A percentile compares a stretch with the other conserved stretches of the same genome.
These are phyloP conservation scores for Fusarium denticulatum DNA, from an alignment of 2,329 filamentous ascomycete species.

Conservation along the genomic window DNA sequence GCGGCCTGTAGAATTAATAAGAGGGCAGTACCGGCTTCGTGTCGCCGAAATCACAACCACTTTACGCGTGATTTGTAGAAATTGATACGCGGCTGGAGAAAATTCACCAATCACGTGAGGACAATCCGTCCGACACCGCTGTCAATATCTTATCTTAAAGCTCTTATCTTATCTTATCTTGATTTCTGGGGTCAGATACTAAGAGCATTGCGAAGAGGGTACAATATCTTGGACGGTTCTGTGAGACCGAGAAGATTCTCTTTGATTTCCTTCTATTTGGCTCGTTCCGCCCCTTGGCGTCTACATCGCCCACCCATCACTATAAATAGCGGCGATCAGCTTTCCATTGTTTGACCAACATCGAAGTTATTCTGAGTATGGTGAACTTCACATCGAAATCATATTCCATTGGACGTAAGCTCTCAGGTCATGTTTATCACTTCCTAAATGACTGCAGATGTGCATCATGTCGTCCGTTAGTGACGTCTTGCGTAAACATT, in stretches of 20 bases:
- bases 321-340: too few relatives aligned
- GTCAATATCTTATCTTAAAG: neutral
- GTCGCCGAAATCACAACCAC: neutral
- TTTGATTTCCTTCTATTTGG: neutral
- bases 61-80: constrained; percentile 12
- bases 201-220: too few relatives aligned
- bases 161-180: neutral
- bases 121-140: neutral
- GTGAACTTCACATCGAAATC: neutral
- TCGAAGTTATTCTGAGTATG: neutral
- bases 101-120: constrained; percentile 1
- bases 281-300: neutral
- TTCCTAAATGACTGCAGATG: neutral
- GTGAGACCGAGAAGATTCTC: fast-evolving
- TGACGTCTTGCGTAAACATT: constrained; percentile 13
- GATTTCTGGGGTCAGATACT: neutral
- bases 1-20: fast-evolving
- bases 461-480: neutral
- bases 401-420: neutral
- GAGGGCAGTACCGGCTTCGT: fast-evolving
- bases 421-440: neutral
- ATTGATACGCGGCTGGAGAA: neutral
- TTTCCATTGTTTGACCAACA: neutral
- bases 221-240: neutral
- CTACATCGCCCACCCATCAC: fast-evolving